Percentiles rank a stretch among this genome's conserved stretches.
Evolutionary conservation across 106 monocot genomes (phyloP).

Genomic region (Iris macrosiphon): DNA sequence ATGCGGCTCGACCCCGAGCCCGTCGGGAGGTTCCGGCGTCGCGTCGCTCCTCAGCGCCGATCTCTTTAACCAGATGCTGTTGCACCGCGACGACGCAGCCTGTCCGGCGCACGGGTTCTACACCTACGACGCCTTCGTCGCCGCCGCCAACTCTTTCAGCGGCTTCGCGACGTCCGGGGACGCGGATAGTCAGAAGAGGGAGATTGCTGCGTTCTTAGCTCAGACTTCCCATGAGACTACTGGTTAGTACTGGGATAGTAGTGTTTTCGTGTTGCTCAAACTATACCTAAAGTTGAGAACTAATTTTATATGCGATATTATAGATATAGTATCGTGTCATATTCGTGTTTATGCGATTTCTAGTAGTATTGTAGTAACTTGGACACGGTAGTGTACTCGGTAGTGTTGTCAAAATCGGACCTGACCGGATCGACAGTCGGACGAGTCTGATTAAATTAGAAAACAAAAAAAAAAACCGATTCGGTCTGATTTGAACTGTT

Average conservation of each 20-base stretch:
- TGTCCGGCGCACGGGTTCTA: conserved; percentile 43
- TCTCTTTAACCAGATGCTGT: conserved; percentile 51
- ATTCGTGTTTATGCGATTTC: too few species aligned
- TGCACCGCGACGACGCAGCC: conserved; percentile 33
- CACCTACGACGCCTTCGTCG: conserved; percentile 44
- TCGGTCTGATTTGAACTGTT: too few species aligned
- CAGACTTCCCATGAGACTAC: conserved; percentile 63
- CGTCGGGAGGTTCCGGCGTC: conserved; percentile 7
- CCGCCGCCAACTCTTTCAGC: conserved; percentile 35
- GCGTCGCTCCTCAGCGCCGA: conserved; percentile 24
- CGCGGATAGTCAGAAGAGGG: conserved; percentile 22
- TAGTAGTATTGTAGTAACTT: too few species aligned
- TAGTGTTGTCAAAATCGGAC: too few species aligned
- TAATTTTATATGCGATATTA: conserved; percentile 9
- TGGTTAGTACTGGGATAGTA: conserved; percentile 3
- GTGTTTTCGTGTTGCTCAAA: too few species aligned
- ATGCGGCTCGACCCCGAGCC: conserved; percentile 5
- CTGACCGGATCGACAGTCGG: too few species aligned
- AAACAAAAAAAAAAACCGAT: too few species aligned
- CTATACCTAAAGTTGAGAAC: not conserved
- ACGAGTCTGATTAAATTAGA: too few species aligned
- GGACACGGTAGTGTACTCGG: too few species aligned
- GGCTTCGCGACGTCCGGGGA: conserved; percentile 30
- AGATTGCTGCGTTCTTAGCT: conserved; percentile 51
- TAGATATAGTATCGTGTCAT: conserved; percentile 14